A percentile compares a stretch with the other conserved stretches of the same genome.
phyloP scores from a whole-genome alignment of 1,139 yeast species.

The Hanseniaspora sp. region DNA sequence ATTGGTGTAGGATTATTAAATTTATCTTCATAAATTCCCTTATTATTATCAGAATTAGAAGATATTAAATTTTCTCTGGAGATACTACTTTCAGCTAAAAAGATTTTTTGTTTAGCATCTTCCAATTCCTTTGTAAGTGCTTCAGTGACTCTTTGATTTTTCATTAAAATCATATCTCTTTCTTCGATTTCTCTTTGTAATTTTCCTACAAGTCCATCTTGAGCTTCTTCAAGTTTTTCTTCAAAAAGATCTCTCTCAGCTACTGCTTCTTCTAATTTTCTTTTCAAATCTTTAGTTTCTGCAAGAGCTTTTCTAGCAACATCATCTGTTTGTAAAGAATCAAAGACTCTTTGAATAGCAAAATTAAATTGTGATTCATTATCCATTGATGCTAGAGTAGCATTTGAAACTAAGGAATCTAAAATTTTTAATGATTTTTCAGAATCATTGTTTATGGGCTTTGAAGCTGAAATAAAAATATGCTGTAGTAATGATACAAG shows the following conservation, averaged over 20 bases:
- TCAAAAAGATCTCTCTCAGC: constrained; percentile 78
- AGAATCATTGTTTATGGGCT: constrained; percentile 32
- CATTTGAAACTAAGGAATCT: constrained; percentile 73
- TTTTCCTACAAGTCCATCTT: constrained; percentile 70
- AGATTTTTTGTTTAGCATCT: constrained; percentile 57
- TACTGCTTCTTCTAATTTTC: constrained; percentile 63
- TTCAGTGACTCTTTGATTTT: constrained; percentile 59
- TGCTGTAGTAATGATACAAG: constrained; percentile 76
- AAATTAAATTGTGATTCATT: constrained; percentile 70
- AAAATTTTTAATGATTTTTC: constrained; percentile 63
- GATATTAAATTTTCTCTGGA: constrained; percentile 14
- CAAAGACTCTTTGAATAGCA: constrained; percentile 67
- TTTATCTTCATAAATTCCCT: constrained; percentile 20
- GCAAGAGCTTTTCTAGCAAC: constrained; percentile 68
- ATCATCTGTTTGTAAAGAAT: constrained; percentile 81
- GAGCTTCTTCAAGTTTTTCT: constrained; percentile 64
- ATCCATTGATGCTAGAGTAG: constrained; percentile 58
- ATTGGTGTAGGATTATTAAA: constrained; percentile 19
- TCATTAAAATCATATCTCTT: constrained; percentile 53
- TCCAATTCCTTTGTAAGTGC: constrained; percentile 57
- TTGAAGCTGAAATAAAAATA: constrained; percentile 43
- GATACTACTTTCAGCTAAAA: constrained; percentile 60
- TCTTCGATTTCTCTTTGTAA: constrained; percentile 61
- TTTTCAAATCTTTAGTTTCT: constrained; percentile 59
- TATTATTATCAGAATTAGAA: constrained; percentile 16